Base-by-base conservation (phyloP, 2,329 filamentous ascomycete species). In the Lachnellula cervina region DNA sequence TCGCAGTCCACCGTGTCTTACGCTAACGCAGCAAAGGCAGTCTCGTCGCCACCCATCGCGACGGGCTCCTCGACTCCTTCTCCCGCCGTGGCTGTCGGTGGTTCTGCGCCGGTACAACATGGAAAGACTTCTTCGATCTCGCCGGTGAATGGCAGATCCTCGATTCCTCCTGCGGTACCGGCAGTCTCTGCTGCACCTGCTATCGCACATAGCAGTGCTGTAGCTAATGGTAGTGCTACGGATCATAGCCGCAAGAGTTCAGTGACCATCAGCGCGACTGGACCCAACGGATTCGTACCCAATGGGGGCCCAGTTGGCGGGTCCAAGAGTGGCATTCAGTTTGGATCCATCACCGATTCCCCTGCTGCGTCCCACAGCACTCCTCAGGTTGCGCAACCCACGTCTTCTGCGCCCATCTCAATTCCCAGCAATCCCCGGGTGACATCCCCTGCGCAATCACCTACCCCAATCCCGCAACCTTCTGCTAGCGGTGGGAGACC, bases 401-500 rank as follows among this genome's bases (percentile, higher is more conserved):
- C 61, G 73, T 28, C 73, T 62, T 75, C 82, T 62, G 80, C 77
- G 38, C 82, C 80, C 57, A 86, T 81, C 63, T 78, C 76, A 72
- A 90, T 83, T 73, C 84, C 84, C 68, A 69, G 77, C 73, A 86
- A 89, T 69, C 87, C 88, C 59, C 84, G 89, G 66, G 82, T 93
- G 51, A 85, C 86, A 48, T 96, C 92, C 46, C 94, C 94, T 5
- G 86, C 89, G 49, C 87, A 88, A 64, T 97, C 93, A 46, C 94
- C 94, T 4, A 93, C 90, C 43, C 94, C 94, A 4, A 97, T 97
- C 65, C 93, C 94, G 34, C 89, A 93, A 72, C 90, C 91, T 51
- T 83, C 87, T 53, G 86, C 87, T 35, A 89, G 86, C 68, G 94
- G 91, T 68, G 90, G 86, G 54, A 78, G 90, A 67, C 92, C 92